Evolutionary conservation across 768 basidiomycete genomes (phyloP).

Genomic region (Suillus americanus): DNA sequence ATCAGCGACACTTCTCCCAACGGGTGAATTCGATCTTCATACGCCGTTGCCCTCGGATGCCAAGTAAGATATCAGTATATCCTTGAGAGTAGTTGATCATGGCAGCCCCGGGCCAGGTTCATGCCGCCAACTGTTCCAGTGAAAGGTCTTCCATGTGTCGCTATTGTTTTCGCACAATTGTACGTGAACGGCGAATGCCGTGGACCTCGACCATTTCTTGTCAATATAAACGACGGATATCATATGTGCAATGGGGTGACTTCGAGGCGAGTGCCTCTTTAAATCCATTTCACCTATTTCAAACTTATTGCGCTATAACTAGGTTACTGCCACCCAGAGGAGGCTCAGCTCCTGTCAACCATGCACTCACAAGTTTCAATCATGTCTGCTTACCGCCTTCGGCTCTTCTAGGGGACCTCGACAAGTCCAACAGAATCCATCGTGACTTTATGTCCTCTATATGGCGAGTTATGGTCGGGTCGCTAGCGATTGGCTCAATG

Average conservation of each 20-base stretch:
- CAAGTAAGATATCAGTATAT: slow-evolving; percentile 29
- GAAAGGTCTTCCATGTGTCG: slow-evolving; percentile 34
- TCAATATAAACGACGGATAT: slow-evolving; percentile 38
- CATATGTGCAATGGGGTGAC: slow-evolving; percentile 36
- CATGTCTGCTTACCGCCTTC: slow-evolving; percentile 31
- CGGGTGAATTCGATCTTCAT: slow-evolving; percentile 38
- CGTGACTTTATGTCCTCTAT: slow-evolving; percentile 27
- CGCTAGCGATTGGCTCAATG: slow-evolving; percentile 29
- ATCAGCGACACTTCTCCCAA: slow-evolving; percentile 36
- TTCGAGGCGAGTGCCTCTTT: slow-evolving; percentile 19
- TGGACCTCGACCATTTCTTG: slow-evolving; percentile 40
- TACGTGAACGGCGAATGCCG: slow-evolving; percentile 34
- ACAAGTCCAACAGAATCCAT: slow-evolving; percentile 17
- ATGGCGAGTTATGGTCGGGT: slow-evolving; percentile 33
- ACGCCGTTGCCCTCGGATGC: slow-evolving; percentile 36
- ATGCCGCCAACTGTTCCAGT: slow-evolving; percentile 46
- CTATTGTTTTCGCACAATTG: slow-evolving; percentile 41
- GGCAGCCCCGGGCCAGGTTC: slow-evolving; percentile 31
- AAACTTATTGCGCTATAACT: neutral
- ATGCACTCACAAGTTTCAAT: slow-evolving; percentile 37
- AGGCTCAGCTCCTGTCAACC: slow-evolving; percentile 31
- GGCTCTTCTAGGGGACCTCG: slow-evolving; percentile 30
- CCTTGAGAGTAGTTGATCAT: neutral
- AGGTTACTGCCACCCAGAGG: slow-evolving; percentile 26
- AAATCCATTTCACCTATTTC: too few species aligned